Evolutionary conservation across 225 moss, liverwort and hornwort genomes (phyloP), one percentile per base, ranked within the genome.

Genomic region (Straminergon stramineum): DNA sequence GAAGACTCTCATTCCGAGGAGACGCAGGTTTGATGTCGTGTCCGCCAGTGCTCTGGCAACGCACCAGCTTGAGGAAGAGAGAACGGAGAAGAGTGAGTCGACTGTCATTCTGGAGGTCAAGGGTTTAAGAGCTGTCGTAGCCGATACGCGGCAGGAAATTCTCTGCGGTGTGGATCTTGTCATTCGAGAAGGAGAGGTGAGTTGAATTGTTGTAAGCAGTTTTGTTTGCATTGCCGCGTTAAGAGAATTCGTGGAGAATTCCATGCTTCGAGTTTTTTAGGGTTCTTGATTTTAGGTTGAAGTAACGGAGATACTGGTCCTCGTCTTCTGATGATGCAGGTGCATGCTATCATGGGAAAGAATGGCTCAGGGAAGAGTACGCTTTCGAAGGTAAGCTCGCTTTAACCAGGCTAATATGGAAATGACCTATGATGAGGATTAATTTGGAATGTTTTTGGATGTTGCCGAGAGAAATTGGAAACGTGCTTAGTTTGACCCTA

Each of bases 341-440:
- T 99, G 83, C 97, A 99, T 89, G 99, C 97, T 83, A 96, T 99
- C 23, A 99, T 99, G 99, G 99, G 99, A 14, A 99, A 95, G 93
- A 99, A 99, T 89, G 99, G 99, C 83, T 97, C 99, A 37, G 97
- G 99, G 66, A 99, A 97, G 92, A 99, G 99, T 88, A 97, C 97
- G 69, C 86, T 97, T 58, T 93, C 99, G 7, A 97, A 96, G 93
- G 97, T 84, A 89, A 45, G 48, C 45, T 43, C 13, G 24, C 23
- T 70, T 37, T 32, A 45, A 23, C 58, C 74, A 30, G 32, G 73
- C 31, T 70, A 60, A 32, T 32, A 60, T 60, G 20, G 41, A 60
- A 60, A 11, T 34, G 73, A 75, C 26, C 11, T 48, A 75, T 75
- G 60, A 26, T 85, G 45, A 34, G 58, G 17, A 18, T 61, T 74